These are phyloP conservation scores for Osmanthus fragrans DNA, from an alignment of 257 asterid species.

Conservation along the genomic window DNA sequence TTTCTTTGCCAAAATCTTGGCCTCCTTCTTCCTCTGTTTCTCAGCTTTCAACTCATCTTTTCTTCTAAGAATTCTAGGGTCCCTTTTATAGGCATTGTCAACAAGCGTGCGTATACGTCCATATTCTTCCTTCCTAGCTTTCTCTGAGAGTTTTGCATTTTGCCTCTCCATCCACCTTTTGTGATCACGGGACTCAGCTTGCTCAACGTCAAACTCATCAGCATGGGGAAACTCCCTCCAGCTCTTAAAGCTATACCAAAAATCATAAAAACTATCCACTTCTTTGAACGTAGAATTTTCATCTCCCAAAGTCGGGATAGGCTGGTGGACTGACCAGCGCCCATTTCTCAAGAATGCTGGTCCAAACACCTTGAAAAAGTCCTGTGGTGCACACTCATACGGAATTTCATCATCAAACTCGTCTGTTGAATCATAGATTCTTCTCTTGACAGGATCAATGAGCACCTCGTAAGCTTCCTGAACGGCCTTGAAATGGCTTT, in stretches of 20 bases:
- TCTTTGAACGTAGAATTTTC: constrained; percentile 59
- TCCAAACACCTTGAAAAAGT: constrained; percentile 89
- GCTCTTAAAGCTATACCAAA: constrained; percentile 91
- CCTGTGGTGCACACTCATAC: constrained; percentile 78
- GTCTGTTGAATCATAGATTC: constrained; percentile 91
- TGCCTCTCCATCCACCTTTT: constrained; percentile 98
- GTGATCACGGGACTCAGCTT: constrained; percentile 96
- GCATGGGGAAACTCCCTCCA: constrained; percentile 99
- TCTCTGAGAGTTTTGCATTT: constrained; percentile 88
- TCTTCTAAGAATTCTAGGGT: constrained; percentile 78
- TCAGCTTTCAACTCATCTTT: constrained; percentile 83
- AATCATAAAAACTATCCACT: constrained; percentile 79
- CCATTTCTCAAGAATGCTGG: constrained; percentile 98
- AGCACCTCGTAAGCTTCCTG: constrained; percentile 93
- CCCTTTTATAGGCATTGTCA: constrained; percentile 87
- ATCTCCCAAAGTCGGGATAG: constrained; percentile 76
- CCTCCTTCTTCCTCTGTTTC: constrained; percentile 88
- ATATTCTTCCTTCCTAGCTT: constrained; percentile 87
- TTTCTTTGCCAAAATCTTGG: constrained; percentile 79
- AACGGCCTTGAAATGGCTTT: constrained; percentile 83
- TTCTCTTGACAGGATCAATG: constrained; percentile 84
- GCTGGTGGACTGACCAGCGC: constrained; percentile 84
- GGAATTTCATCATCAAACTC: constrained; percentile 99
- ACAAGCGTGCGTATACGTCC: constrained; percentile 82
- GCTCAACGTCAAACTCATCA: constrained; percentile 93